Evolutionary conservation across 148 eudicot genomes (phyloP).

Genomic region (Nyssa sinensis): DNA sequence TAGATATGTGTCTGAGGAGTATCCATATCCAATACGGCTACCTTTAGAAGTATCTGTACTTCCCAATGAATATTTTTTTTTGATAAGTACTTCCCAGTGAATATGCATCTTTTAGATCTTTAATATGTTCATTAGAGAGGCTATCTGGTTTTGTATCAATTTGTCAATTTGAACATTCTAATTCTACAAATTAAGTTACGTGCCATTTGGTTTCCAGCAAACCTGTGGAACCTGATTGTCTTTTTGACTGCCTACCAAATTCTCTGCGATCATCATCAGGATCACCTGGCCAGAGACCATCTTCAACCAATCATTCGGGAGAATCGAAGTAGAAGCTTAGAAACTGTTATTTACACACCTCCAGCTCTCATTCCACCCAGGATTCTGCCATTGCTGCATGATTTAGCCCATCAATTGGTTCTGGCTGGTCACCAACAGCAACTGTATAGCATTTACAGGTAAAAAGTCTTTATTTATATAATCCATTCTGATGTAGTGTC

Average conservation of each 20-base stretch:
- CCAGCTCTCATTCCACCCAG: slow-evolving; percentile 69
- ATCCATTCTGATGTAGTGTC: neutral
- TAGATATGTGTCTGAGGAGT: too few relatives aligned
- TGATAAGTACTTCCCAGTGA: too few relatives aligned
- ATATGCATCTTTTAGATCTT: slow-evolving; percentile 1
- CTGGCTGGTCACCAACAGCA: slow-evolving; percentile 84
- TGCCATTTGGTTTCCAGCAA: slow-evolving; percentile 61
- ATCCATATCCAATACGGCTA: too few relatives aligned
- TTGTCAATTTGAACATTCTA: neutral
- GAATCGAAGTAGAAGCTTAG: slow-evolving; percentile 39
- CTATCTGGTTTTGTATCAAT: slow-evolving; percentile 2
- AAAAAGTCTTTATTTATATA: slow-evolving; percentile 2
- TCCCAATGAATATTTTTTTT: too few relatives aligned
- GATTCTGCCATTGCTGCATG: slow-evolving; percentile 67
- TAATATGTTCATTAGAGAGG: neutral
- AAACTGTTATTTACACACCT: slow-evolving; percentile 39
- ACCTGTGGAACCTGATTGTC: slow-evolving; percentile 88
- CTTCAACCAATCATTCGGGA: slow-evolving; percentile 28
- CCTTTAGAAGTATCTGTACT: too few relatives aligned
- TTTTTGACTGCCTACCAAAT: slow-evolving; percentile 75
- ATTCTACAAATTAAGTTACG: neutral
- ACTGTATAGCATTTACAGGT: slow-evolving; percentile 67
- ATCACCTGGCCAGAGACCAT: slow-evolving; percentile 38
- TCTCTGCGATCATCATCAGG: slow-evolving; percentile 60
- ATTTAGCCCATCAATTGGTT: slow-evolving; percentile 68